phyloP scores from a whole-genome alignment of 441 rosid species.

The Melastoma candidum region DNA sequence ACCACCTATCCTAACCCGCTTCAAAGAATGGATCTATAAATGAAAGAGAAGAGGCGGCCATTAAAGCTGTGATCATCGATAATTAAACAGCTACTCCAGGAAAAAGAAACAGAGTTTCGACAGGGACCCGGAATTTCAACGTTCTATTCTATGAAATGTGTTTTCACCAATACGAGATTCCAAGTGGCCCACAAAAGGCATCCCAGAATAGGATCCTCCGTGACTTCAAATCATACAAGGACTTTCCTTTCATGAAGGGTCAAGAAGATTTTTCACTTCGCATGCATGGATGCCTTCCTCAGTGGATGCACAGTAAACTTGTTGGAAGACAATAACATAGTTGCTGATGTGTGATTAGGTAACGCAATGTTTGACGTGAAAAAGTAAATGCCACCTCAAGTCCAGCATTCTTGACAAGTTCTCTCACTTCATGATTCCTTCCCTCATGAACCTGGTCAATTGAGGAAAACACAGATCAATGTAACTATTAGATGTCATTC shows the following conservation, averaged over 20 bases:
- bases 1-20: constrained; percentile 76
- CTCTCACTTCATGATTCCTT: constrained; percentile 89
- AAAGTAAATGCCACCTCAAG: constrained; percentile 37
- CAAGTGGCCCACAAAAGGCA: too few species aligned
- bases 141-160: too few species aligned
- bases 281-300: neutral
- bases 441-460: constrained; percentile 81
- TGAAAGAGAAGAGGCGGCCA: neutral
- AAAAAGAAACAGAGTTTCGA: neutral
- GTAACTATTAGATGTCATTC: constrained; percentile 5
- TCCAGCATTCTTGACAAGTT: constrained; percentile 86
- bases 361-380: neutral
- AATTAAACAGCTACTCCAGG: neutral
- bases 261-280: too few species aligned
- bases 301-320: neutral
- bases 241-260: too few species aligned
- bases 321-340: neutral
- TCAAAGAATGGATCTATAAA: constrained; percentile 61
- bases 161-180: too few species aligned
- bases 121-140: neutral
- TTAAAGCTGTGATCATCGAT: neutral
- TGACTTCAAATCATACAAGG: too few species aligned
- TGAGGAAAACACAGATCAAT: constrained; percentile 6
- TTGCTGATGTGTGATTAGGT: constrained; percentile 1
- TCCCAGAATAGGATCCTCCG: too few species aligned